These are phyloP conservation scores for Colletotrichum graminicola DNA, from an alignment of 2,329 filamentous ascomycete species.

Conservation along the genomic window DNA sequence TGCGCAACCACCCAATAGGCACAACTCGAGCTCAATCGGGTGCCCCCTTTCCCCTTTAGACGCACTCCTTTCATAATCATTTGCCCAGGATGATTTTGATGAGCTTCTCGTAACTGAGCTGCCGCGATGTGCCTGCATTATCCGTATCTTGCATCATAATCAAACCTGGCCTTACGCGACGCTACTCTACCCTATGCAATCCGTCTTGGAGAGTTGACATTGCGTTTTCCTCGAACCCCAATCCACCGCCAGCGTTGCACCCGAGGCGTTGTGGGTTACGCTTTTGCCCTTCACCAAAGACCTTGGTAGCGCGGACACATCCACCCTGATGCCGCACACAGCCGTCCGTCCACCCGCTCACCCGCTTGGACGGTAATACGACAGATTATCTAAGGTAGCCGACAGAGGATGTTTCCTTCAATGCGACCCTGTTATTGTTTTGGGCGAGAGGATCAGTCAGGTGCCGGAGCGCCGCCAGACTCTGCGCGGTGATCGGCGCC, in stretches of 20 bases:
- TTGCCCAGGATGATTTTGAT: conserved; percentile 41
- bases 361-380: conserved; percentile 34
- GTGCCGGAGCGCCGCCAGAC: conserved; percentile 39
- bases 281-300: conserved; percentile 23
- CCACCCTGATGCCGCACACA: conserved; percentile 36
- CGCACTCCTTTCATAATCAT: conserved; percentile 39
- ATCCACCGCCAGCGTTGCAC: conserved; percentile 35
- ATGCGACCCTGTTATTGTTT: conserved; percentile 40
- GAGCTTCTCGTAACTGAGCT: conserved; percentile 42
- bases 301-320: conserved; percentile 34
- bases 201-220: conserved; percentile 18
- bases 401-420: conserved; percentile 28
- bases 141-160: conserved; percentile 19
- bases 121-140: conserved; percentile 23
- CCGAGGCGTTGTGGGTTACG: conserved; percentile 29
- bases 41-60: conserved; percentile 20
- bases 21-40: conserved; percentile 14
- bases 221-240: conserved; percentile 26
- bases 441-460: conserved; percentile 34
- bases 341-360: conserved; percentile 29
- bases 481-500: conserved; percentile 41
- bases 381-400: conserved; percentile 37
- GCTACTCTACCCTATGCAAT: conserved; percentile 27
- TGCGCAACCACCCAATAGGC: conserved; percentile 18
- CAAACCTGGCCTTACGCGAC: conserved; percentile 18